phyloP scores from a whole-genome alignment of 441 rosid genomes.

The Capsella rubella region DNA sequence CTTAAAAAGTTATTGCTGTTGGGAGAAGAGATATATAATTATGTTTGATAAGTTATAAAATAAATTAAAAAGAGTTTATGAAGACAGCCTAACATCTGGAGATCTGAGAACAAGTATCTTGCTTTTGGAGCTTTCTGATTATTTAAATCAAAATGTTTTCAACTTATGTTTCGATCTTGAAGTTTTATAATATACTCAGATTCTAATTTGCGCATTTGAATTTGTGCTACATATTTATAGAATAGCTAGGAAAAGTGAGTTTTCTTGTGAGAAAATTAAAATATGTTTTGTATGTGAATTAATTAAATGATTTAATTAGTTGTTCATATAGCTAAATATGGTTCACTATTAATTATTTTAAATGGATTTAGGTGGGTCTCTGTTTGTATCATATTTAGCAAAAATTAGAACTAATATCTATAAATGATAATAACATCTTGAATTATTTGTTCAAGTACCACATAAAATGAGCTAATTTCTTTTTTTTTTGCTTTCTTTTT shows the following conservation, averaged over 20 bases:
- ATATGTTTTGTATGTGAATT: neutral
- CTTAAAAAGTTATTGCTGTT: neutral
- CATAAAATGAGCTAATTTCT: neutral
- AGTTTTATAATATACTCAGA: neutral
- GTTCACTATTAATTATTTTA: no score
- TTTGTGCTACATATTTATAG: neutral
- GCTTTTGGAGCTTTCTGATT: slow-evolving; percentile 38
- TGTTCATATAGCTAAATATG: neutral
- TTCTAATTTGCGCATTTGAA: neutral
- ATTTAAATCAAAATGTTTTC: slow-evolving; percentile 30
- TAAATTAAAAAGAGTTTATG: neutral
- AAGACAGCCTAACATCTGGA: slow-evolving; percentile 37
- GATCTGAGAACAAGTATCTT: slow-evolving; percentile 32
- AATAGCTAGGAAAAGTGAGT: neutral
- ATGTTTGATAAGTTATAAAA: neutral
- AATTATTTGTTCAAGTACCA: neutral
- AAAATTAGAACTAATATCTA: no score
- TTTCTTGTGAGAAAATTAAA: neutral
- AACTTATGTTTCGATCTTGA: slow-evolving; percentile 25
- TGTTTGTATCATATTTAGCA: no score
- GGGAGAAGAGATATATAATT: neutral
- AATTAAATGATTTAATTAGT: neutral
- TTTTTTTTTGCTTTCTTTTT: neutral
- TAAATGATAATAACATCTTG: no score
- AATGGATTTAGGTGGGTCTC: neutral